phyloP scores from a whole-genome alignment of 2,329 filamentous ascomycete species.

The Fusarium acutatum region DNA sequence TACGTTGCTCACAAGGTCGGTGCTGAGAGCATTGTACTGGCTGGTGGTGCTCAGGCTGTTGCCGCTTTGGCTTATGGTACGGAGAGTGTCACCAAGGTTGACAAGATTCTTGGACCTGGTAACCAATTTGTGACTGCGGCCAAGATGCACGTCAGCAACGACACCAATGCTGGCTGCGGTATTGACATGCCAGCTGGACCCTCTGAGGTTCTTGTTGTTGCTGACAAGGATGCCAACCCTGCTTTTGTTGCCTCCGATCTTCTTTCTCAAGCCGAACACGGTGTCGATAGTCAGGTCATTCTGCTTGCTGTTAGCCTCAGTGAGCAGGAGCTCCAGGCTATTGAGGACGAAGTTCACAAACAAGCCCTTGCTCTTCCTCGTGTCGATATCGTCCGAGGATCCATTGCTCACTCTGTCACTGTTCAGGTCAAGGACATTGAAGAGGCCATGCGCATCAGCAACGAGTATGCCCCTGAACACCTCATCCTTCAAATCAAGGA shows the following conservation, averaged over 20 bases:
- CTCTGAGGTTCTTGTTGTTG: conserved; percentile 95
- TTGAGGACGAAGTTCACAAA: conserved; percentile 88
- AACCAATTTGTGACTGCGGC: conserved; percentile 99
- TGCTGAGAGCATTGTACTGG: conserved; percentile 93
- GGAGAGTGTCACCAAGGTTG: conserved; percentile 91
- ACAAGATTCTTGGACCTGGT: conserved; percentile 97
- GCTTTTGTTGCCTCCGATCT: conserved; percentile 96
- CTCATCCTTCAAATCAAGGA: conserved; percentile 89
- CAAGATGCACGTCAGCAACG: conserved; percentile 98
- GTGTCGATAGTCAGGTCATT: conserved; percentile 94
- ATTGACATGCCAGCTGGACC: conserved; percentile 99
- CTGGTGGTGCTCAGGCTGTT: conserved; percentile 93
- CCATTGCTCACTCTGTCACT: conserved; percentile 92
- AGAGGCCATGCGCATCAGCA: conserved; percentile 84
- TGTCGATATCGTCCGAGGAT: conserved; percentile 89
- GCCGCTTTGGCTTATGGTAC: conserved; percentile 98
- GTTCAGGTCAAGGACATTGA: conserved; percentile 76
- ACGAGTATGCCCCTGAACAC: conserved; percentile 95
- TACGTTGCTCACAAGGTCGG: conserved; percentile 97
- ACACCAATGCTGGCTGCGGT: conserved; percentile 92
- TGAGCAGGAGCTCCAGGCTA: conserved; percentile 77
- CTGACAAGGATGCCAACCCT: conserved; percentile 86
- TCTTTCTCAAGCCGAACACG: conserved; percentile 95
- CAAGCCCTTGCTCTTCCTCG: conserved; percentile 89
- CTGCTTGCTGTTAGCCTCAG: conserved; percentile 84